A percentile compares a stretch with the other conserved stretches of the same genome.
Evolutionary conservation across 2,329 filamentous ascomycete species (phyloP).

Genomic region (Cadophora luteo-olivacea): DNA sequence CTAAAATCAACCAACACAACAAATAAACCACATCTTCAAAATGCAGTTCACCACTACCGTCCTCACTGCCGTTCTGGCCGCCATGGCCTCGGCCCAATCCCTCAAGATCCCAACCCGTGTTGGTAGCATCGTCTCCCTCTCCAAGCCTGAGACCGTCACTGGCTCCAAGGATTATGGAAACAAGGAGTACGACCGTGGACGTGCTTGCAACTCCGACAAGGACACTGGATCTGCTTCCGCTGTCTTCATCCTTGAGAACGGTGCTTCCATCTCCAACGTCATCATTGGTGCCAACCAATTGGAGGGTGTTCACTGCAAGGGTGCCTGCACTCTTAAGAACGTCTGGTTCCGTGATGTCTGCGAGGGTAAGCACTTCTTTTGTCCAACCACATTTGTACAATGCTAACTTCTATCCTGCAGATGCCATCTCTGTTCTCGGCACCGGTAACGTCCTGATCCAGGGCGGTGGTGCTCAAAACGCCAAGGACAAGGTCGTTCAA

Average conservation of each 20-base stretch:
- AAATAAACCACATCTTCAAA: constrained; percentile 19
- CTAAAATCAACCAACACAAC: constrained; percentile 7
- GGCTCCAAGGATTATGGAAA: constrained; percentile 34
- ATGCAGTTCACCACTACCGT: constrained; percentile 34
- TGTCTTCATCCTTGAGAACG: constrained; percentile 59
- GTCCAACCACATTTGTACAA: background rate
- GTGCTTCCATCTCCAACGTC: constrained; percentile 58
- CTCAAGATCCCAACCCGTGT: constrained; percentile 33
- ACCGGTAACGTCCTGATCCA: constrained; percentile 45
- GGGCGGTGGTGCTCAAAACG: constrained; percentile 46
- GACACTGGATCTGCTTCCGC: constrained; percentile 45
- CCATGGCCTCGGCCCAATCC: constrained; percentile 32
- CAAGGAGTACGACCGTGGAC: constrained; percentile 38
- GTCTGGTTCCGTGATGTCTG: constrained; percentile 48
- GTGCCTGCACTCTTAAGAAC: constrained; percentile 53
- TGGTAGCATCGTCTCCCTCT: constrained; percentile 30
- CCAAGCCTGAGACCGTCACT: constrained; percentile 24
- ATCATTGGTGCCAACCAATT: constrained; percentile 59
- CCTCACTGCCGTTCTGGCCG: constrained; percentile 32
- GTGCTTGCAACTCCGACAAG: constrained; percentile 31
- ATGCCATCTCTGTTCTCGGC: constrained; percentile 45
- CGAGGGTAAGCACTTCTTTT: constrained; percentile 5
- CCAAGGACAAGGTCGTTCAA: constrained; percentile 47
- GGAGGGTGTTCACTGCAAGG: constrained; percentile 58
- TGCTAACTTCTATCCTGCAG: constrained; percentile 20